Evolutionary conservation across 2,329 filamentous ascomycete genomes (phyloP).

Genomic region (Aspergillus nomiae): DNA sequence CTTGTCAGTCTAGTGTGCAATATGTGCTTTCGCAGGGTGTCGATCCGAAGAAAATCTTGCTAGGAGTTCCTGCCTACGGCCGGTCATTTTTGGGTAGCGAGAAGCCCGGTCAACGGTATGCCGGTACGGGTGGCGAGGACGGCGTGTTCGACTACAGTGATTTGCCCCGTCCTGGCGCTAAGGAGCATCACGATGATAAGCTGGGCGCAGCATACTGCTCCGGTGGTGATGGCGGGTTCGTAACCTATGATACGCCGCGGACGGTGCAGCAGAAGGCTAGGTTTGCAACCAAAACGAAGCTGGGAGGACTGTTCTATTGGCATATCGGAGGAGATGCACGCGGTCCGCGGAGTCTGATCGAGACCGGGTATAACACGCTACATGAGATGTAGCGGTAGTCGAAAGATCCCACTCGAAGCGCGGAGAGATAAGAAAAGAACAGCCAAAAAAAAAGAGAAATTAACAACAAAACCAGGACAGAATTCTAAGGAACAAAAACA

Average conservation of each 20-base stretch:
- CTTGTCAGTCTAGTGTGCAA: slow-evolving; percentile 66
- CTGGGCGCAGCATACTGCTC: slow-evolving; percentile 69
- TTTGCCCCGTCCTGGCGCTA: slow-evolving; percentile 62
- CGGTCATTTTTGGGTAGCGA: slow-evolving; percentile 70
- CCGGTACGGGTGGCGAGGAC: slow-evolving; percentile 59
- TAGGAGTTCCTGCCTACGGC: slow-evolving; percentile 76
- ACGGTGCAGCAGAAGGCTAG: slow-evolving; percentile 75
- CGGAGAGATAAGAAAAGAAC: not conserved
- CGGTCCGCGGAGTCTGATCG: slow-evolving; percentile 60
- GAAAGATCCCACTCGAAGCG: not conserved
- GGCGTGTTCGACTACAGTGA: slow-evolving; percentile 74
- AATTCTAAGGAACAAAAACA: not conserved
- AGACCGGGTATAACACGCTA: slow-evolving; percentile 60
- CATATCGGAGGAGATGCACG: slow-evolving; percentile 70
- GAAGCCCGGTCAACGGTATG: slow-evolving; percentile 64
- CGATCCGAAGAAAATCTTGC: slow-evolving; percentile 68
- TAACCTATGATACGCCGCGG: slow-evolving; percentile 76
- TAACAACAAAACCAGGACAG: not conserved
- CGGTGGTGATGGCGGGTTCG: slow-evolving; percentile 73
- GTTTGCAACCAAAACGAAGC: slow-evolving; percentile 69
- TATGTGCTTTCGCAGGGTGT: slow-evolving; percentile 69
- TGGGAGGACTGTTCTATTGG: slow-evolving; percentile 82
- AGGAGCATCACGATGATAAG: slow-evolving; percentile 68
- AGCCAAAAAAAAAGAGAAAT: not conserved
- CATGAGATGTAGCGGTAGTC: slow-evolving; percentile 39